These are phyloP conservation scores for Candida tropicalis DNA, from an alignment of 1,139 yeast species.

Conservation along the genomic window DNA sequence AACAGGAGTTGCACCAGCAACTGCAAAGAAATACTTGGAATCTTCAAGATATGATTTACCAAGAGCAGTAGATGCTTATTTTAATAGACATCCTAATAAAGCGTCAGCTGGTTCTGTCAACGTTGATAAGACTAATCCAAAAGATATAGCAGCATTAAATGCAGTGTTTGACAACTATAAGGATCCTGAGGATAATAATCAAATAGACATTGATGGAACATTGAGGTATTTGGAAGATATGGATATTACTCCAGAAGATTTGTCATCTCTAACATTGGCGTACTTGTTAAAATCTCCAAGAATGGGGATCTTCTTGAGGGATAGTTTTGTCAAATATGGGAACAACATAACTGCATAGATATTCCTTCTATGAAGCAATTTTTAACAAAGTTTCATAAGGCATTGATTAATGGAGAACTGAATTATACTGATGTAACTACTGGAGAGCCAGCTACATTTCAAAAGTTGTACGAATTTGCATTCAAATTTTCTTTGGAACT, in stretches of 20 bases:
- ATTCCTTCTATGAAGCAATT: slow-evolving; percentile 54
- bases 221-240: slow-evolving; percentile 65
- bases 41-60: slow-evolving; percentile 29
- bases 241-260: slow-evolving; percentile 73
- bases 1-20: slow-evolving; percentile 29
- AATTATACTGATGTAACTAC: slow-evolving; percentile 10
- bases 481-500: slow-evolving; percentile 68
- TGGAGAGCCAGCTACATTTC: slow-evolving; percentile 39
- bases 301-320: slow-evolving; percentile 59
- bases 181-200: slow-evolving; percentile 27
- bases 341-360: slow-evolving; percentile 31
- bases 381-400: slow-evolving; percentile 34
- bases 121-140: slow-evolving; percentile 1
- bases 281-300: slow-evolving; percentile 65
- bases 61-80: slow-evolving; percentile 34
- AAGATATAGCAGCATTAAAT: slow-evolving; percentile 23
- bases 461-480: slow-evolving; percentile 66
- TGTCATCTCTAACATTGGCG: slow-evolving; percentile 68
- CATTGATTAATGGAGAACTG: slow-evolving; percentile 29
- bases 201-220: slow-evolving; percentile 77
- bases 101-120: slow-evolving; percentile 2
- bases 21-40: slow-evolving; percentile 32
- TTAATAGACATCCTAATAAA: slow-evolving; percentile 17
- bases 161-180: slow-evolving; percentile 32
- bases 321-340: slow-evolving; percentile 61